Conservation (phyloP, 441 rosid genomes). For the Aleurites moluccanus region DNA sequence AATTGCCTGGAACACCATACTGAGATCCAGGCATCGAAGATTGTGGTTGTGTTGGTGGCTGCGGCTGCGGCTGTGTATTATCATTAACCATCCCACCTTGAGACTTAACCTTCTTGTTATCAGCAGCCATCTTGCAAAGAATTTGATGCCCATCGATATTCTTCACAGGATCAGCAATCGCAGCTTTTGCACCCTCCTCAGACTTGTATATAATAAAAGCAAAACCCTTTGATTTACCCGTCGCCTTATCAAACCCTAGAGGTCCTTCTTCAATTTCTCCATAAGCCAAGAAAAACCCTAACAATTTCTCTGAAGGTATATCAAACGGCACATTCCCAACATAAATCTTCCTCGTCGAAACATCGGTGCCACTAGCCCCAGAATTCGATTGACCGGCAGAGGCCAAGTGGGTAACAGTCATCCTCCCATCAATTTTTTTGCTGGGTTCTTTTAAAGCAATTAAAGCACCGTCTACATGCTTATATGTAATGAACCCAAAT, state of each 20-base stretch:
- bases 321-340: constrained; percentile 85
- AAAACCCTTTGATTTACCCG: constrained; percentile 83
- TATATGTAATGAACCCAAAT: constrained; percentile 78
- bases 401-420: constrained; percentile 85
- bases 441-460: constrained; percentile 84
- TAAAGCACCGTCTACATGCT: constrained; percentile 78
- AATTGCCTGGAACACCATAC: constrained; percentile 21
- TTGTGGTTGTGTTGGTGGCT: constrained; percentile 15
- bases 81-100: constrained; percentile 37
- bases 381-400: constrained; percentile 70
- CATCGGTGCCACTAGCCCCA: constrained; percentile 34
- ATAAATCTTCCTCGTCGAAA: constrained; percentile 70
- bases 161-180: constrained; percentile 73
- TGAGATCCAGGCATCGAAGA: constrained; percentile 41
- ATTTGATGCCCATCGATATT: constrained; percentile 74
- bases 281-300: constrained; percentile 56
- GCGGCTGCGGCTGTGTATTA: constrained; percentile 21
- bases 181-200: constrained; percentile 81
- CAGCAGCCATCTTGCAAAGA: constrained; percentile 73
- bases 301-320: constrained; percentile 69
- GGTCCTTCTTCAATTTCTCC: constrained; percentile 98
- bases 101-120: constrained; percentile 65
- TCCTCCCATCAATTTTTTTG: constrained; percentile 87
- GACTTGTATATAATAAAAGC: constrained; percentile 86
- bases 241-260: constrained; percentile 77